These are phyloP conservation scores for Neofusicoccum kwambonambiense DNA, from an alignment of 2,329 filamentous ascomycete species.

Conservation along the genomic window DNA sequence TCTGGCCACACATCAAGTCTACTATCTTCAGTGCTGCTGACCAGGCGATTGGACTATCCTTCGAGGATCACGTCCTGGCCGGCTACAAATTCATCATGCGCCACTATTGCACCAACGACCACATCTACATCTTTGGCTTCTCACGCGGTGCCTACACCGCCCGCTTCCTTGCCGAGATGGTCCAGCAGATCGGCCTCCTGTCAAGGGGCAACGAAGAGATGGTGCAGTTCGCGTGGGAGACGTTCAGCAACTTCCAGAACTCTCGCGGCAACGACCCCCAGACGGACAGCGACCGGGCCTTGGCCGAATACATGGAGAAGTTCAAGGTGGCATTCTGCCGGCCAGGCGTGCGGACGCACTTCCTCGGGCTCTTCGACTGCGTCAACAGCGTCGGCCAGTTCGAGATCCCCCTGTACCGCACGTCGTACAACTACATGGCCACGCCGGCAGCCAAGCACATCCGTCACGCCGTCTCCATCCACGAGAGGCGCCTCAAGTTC, in stretches of 20 bases:
- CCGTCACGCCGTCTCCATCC: conserved; percentile 46
- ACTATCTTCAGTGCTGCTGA: conserved; percentile 9
- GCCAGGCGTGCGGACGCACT: conserved; percentile 43
- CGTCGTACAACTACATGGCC: conserved; percentile 40
- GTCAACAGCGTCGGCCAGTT: conserved; percentile 41
- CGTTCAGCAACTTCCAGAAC: conserved; percentile 21
- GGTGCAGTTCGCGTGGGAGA: conserved; percentile 24
- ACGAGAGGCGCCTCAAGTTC: conserved; percentile 47
- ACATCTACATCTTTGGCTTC: conserved; percentile 38
- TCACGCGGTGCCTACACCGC: conserved; percentile 35
- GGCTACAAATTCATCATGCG: conserved; percentile 36
- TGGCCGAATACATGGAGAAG: conserved; percentile 2
- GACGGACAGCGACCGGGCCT: neutral
- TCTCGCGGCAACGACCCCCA: conserved; percentile 10
- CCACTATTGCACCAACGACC: conserved; percentile 30
- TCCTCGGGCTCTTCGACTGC: conserved; percentile 45
- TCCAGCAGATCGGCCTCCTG: conserved; percentile 27
- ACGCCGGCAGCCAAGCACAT: conserved; percentile 36
- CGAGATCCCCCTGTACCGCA: conserved; percentile 35
- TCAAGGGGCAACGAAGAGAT: conserved; percentile 26
- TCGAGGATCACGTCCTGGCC: conserved; percentile 24
- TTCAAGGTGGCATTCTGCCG: conserved; percentile 35
- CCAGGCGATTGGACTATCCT: conserved; percentile 21
- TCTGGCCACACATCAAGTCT: conserved; percentile 2
- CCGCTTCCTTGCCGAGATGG: conserved; percentile 31